Base-by-base conservation (phyloP, 176 grass and related monocot genomes). In the Eragrostis curvula region DNA sequence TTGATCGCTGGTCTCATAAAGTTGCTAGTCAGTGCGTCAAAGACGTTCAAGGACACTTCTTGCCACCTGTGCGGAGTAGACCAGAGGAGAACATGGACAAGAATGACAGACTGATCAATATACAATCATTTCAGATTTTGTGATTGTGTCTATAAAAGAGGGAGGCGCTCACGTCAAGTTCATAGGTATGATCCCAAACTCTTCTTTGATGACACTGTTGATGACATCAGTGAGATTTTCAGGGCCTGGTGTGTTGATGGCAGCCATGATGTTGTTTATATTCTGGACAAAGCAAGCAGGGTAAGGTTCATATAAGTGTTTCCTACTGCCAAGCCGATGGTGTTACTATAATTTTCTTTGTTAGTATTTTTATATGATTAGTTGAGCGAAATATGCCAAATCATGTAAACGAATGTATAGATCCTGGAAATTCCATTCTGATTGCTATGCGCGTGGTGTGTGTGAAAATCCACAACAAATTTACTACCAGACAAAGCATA, bases 1-100 rank as follows among this genome's bases (percentile, higher is more conserved):
- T 78, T 68, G 70, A 95, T 92, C 73, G 85, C 73, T 81, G 90
- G 87, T 64, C 90, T 95, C 93, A 95, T 95, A 71, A 92, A 86
- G 41, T 92, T 83, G 9, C 81, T 78, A 10, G 39, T 16, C 56
- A 95, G 57, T 25, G 87, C 85, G 23, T 46, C 47, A 43, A 84
- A 95, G 28, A 95, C 90, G 3, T 79, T 13, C 8, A 61, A 12
- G 1, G 85, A 88, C 41, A 50, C 55, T 12, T 59, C 85, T 64
- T 70, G 68, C 93, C 93, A 95, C 53, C 93, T 95, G 81, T 60
- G 72, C 15, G 9, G 0, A 48, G 23, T 71, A 36, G 32, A 36
- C 32, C 32, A 49, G 18, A 68, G 18, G 0, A 36, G 32, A 36
- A 36, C 32, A 68, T 23, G 25, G 56, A 60, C 39, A 30, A 0